A percentile compares a stretch with the other conserved stretches of the same genome.
These are phyloP conservation scores for Debaryomyces tyrocola DNA, from an alignment of 805 yeast genomes.

Conservation along the genomic window DNA sequence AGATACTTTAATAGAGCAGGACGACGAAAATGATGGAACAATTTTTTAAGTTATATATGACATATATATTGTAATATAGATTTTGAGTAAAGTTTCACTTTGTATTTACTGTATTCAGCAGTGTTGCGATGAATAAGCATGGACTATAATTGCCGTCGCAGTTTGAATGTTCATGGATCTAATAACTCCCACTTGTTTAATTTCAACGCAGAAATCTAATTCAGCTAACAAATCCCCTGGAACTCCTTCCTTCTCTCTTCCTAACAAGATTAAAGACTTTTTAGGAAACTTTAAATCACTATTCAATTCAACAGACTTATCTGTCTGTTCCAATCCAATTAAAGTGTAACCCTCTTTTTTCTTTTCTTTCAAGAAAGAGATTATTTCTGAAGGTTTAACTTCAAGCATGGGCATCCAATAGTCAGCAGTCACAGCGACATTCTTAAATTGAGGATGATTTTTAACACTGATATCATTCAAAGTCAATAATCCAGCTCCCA, in stretches of 20 bases:
- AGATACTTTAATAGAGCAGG: conserved; percentile 45
- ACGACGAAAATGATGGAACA: conserved; percentile 32
- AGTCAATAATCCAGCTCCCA: conserved; percentile 84
- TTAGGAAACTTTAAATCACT: conserved; percentile 68
- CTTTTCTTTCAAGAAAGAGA: conserved; percentile 56
- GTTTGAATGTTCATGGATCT: conserved; percentile 97
- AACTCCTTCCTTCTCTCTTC: conserved; percentile 88
- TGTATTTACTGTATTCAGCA: conserved; percentile 34
- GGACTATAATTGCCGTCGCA: conserved; percentile 92
- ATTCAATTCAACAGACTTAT: conserved; percentile 72
- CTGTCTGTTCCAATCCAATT: conserved; percentile 92
- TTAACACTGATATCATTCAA: conserved; percentile 68
- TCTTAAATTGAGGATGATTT: conserved; percentile 68
- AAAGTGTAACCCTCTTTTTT: conserved; percentile 78
- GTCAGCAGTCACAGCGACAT: conserved; percentile 93
- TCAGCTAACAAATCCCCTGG: conserved; percentile 83
- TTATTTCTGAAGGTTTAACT: conserved; percentile 59
- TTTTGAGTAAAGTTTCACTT: conserved; percentile 4
- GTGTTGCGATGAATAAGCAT: conserved; percentile 78
- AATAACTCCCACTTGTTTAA: conserved; percentile 87
- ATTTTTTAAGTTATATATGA: conserved; percentile 17
- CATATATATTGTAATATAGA: conserved; percentile 2
- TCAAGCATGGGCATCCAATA: conserved; percentile 92
- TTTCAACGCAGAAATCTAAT: conserved; percentile 84
- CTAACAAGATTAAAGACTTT: conserved; percentile 75